phyloP scores from a whole-genome alignment of 495 filamentous ascomycete genomes.

The Cudoniella acicularis region DNA sequence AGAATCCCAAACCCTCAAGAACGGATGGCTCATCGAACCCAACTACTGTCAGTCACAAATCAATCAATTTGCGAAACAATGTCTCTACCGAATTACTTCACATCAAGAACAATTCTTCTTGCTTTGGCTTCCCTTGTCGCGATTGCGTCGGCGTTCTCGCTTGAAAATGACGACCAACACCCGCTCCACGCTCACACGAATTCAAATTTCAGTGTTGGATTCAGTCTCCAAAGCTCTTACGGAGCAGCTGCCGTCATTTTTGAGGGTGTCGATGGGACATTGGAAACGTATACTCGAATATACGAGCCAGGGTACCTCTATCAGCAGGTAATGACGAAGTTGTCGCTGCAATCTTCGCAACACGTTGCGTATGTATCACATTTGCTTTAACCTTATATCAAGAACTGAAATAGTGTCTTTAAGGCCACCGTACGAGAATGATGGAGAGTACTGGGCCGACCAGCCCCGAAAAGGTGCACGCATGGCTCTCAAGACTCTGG shows the following conservation, averaged over 20 bases:
- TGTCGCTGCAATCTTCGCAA: conserved; percentile 7
- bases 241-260: conserved; percentile 8
- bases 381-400: not conserved
- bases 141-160: not conserved
- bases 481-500: conserved; percentile 1
- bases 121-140: not conserved
- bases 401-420: not conserved
- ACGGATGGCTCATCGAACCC: not conserved
- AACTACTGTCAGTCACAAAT: not conserved
- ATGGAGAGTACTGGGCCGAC: conserved; percentile 2
- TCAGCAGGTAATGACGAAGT: conserved; percentile 8
- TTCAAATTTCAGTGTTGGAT: conserved; percentile 6
- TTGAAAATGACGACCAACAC: not conserved
- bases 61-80: not conserved
- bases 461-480: not conserved
- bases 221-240: conserved; percentile 7
- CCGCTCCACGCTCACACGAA: not conserved
- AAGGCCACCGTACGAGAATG: conserved; percentile 5
- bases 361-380: conserved; percentile 7
- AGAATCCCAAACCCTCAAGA: not conserved
- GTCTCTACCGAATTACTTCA: not conserved
- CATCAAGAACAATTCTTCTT: not conserved
- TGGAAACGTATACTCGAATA: conserved; percentile 3
- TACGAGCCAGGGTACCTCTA: not conserved
- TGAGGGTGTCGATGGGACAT: not conserved